Conservation (phyloP, 768 basidiomycete species). For the Cyclocybe aegerita region DNA sequence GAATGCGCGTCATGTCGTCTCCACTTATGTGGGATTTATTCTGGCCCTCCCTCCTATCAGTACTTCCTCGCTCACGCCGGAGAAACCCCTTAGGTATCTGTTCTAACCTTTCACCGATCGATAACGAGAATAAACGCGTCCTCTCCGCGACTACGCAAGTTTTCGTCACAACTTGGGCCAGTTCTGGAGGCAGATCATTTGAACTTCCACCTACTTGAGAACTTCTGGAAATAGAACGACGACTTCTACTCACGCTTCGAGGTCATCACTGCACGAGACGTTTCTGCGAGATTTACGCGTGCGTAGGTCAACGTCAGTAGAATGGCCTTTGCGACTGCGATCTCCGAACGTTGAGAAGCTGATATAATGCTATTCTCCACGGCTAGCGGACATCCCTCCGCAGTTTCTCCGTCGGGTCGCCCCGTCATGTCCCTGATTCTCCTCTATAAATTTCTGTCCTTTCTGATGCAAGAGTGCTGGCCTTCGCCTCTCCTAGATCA, state of each 20-base stretch:
- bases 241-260: not conserved
- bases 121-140: not conserved
- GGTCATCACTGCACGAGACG: slow-evolving; percentile 3
- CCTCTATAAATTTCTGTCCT: slow-evolving; percentile 4
- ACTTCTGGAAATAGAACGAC: slow-evolving; percentile 1
- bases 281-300: slow-evolving; percentile 24
- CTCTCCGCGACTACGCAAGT: not conserved
- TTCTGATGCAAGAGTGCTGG: slow-evolving; percentile 2
- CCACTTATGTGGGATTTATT: slow-evolving; percentile 5
- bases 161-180: not conserved
- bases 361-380: slow-evolving; percentile 16
- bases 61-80: slow-evolving; percentile 11
- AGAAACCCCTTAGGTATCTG: slow-evolving; percentile 11
- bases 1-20: not conserved
- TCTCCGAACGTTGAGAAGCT: slow-evolving; percentile 20
- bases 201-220: not conserved
- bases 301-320: slow-evolving; percentile 2
- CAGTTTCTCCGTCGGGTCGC: slow-evolving; percentile 17
- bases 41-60: not conserved
- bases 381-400: slow-evolving; percentile 16
- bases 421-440: not conserved
- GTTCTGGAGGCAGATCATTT: not conserved
- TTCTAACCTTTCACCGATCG: slow-evolving; percentile 14
- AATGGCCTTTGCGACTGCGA: slow-evolving; percentile 4
- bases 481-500: not conserved